Conservation (phyloP, 2,329 filamentous ascomycete genomes). For the Zymoseptoria brevis region DNA sequence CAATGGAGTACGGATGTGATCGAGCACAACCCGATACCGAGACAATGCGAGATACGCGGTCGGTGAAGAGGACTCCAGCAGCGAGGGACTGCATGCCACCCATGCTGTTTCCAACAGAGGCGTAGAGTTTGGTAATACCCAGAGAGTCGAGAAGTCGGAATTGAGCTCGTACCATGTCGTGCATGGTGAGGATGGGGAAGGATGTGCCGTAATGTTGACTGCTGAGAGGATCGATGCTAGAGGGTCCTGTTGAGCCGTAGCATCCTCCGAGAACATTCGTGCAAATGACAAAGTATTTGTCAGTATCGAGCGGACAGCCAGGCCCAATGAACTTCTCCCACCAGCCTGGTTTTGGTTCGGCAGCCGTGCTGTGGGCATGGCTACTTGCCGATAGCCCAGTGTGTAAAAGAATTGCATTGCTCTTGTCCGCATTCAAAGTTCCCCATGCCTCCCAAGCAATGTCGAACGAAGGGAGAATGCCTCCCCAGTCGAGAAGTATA, state of each 20-base stretch:
- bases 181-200: slow-evolving; percentile 90
- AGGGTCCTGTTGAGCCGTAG: slow-evolving; percentile 89
- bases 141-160: slow-evolving; percentile 78
- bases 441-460: slow-evolving; percentile 95
- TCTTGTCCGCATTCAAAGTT: slow-evolving; percentile 65
- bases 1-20: slow-evolving; percentile 95
- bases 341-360: slow-evolving; percentile 86
- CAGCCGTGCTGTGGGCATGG: slow-evolving; percentile 84
- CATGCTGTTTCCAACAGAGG: slow-evolving; percentile 94
- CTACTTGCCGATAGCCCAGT: slow-evolving; percentile 95
- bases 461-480: slow-evolving; percentile 78
- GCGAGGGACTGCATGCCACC: slow-evolving; percentile 96
- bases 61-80: slow-evolving; percentile 73
- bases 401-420: slow-evolving; percentile 85
- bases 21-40: slow-evolving; percentile 90
- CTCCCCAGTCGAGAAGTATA: slow-evolving; percentile 87
- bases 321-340: slow-evolving; percentile 98
- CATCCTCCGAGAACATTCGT: slow-evolving; percentile 95
- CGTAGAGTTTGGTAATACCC: slow-evolving; percentile 70
- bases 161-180: slow-evolving; percentile 96
- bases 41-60: slow-evolving; percentile 72
- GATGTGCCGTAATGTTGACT: slow-evolving; percentile 84
- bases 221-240: slow-evolving; percentile 79
- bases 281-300: slow-evolving; percentile 89
- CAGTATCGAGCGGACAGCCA: slow-evolving; percentile 73